These are phyloP conservation scores for Penium margaritaceum DNA, from an alignment of 139 green algal species.

Conservation along the genomic window DNA sequence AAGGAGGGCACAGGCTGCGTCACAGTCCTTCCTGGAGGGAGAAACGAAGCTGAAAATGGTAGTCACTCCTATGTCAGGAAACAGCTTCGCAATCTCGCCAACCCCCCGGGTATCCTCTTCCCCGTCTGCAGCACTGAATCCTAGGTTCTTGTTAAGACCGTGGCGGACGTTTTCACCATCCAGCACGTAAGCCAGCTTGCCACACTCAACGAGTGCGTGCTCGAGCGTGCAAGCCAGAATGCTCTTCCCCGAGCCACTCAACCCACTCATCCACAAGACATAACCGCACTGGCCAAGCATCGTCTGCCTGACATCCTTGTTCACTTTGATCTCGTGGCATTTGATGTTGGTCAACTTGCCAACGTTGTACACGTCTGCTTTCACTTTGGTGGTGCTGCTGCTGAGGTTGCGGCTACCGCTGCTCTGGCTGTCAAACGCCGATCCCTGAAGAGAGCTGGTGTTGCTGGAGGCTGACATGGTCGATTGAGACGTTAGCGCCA, in stretches of 20 bases:
- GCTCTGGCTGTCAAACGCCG: too few relatives aligned
- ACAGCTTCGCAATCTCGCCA: constrained; percentile 81
- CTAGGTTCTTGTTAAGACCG: constrained; percentile 83
- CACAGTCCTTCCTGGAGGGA: constrained; percentile 80
- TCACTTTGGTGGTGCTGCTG: too few relatives aligned
- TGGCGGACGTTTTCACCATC: constrained; percentile 91
- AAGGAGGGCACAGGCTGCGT: constrained; percentile 59
- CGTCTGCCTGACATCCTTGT: constrained; percentile 48
- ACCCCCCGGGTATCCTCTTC: constrained; percentile 89
- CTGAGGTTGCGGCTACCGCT: too few relatives aligned
- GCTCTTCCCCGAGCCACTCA: constrained; percentile 59
- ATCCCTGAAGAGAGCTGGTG: too few relatives aligned
- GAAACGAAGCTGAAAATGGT: constrained; percentile 87
- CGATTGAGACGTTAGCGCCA: too few relatives aligned
- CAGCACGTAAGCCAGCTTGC: constrained; percentile 69
- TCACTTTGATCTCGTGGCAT: constrained; percentile 75
- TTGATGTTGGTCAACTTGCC: constrained; percentile 80
- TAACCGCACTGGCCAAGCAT: constrained; percentile 72
- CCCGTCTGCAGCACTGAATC: constrained; percentile 68
- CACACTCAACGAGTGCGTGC: constrained; percentile 68
- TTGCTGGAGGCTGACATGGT: too few relatives aligned
- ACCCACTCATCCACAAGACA: constrained; percentile 80
- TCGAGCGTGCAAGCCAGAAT: constrained; percentile 63
- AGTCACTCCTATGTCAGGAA: constrained; percentile 75
- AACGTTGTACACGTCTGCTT: constrained; percentile 40